Base-by-base conservation (phyloP, 208 protist genomes). In the Leishmania martiniquensis region DNA sequence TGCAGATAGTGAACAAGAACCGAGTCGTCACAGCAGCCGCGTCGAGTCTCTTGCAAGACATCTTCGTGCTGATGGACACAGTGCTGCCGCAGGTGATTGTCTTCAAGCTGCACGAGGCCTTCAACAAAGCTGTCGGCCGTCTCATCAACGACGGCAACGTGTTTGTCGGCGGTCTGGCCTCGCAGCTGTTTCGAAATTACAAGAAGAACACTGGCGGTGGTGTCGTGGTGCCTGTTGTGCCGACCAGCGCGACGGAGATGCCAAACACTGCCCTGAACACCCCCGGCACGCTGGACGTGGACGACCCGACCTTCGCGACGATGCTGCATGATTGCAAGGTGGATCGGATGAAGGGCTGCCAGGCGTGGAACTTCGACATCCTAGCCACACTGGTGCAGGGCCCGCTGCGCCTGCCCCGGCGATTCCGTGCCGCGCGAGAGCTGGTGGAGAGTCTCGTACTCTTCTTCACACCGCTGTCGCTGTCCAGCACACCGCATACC, bases 21-120 rank as follows among this genome's bases (percentile, higher is more conserved):
- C 87, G 83, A 60, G 59, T 85, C 66, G 77, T 91, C n/a, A 83
- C 89, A 34, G 66, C 86, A 9, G 80, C 87, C n/a, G 90, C 91
- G 17, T 88, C 84, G 57, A 86, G 80, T 25, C 87, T 97, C 49
- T 82, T 97, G 66, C 94, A 97, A 76, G 89, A 96, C 76, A 44
- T 97, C 7, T 88, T 95, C 39, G 88, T 95, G 67, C 86, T 97
- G 25, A 96, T 96, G 92, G 94, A 97, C 79, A 97, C 91, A 0
- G 84, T 96, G 54, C 87, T 97, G 72, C 91, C 94, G 39, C 84
- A 87, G 77, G 81, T 77, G 59, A 92, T 90, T n/a, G 92, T 95
- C 15, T 83, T 85, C 72, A 72, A 85, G 42, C 75, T 97, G 66
- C 92, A 97, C 85, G 91, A 90, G 76, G 82, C 87, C 22, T 88